Base-by-base conservation (phyloP, 768 basidiomycete genomes). In the Leccinellum luteum region DNA sequence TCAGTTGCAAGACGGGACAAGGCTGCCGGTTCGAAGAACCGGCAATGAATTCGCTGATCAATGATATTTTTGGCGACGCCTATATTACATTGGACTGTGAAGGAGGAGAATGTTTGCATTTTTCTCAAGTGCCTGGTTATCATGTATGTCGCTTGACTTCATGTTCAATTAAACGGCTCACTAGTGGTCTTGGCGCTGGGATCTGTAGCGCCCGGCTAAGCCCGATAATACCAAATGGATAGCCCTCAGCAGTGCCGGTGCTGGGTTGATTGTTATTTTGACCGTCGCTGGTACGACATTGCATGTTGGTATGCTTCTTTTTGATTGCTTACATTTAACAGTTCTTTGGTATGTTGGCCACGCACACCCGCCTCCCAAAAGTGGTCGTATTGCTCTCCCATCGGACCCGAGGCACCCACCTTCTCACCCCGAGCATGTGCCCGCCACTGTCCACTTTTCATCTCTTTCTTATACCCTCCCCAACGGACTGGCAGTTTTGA, bases 41-140 rank as follows among this genome's bases (percentile, higher is more conserved):
- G 0, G 94, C 90, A 0, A 98, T 99, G 97, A 97, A 99, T 66
- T 80, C 87, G 31, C 82, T 99, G 52, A 98, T 99, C 73, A 85
- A 89, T 67, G 86, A 89, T 60, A 87, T 99, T 64, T 98, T 99
- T 62, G 97, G 92, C 2, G 97, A 99, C 69, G 79, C 77, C 1
- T 90, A 86, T 67, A 99, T 99, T 67, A 89, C 92, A 3, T 79
- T 98, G 52, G 71, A 85, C 34, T 98, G 97, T 63, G 76, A 89
- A 1, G 86, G 91, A 6, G 96, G 97, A 21, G 97, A 98, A 75
- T 98, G 97, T 68, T 68, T 99, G 68, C 92, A 96, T 66, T 92
- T 86, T 64, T 92, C 90, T 0, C 90, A 94, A 71, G 94, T 98
- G 6, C 97, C 96, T 3, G 94, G 94, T n/a, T 97, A 94, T 64